Percentiles rank a stretch among this genome's conserved stretches.
Evolutionary conservation across 1,139 yeast genomes (phyloP).

Genomic region (Yamadazyma atmosphaerica): DNA sequence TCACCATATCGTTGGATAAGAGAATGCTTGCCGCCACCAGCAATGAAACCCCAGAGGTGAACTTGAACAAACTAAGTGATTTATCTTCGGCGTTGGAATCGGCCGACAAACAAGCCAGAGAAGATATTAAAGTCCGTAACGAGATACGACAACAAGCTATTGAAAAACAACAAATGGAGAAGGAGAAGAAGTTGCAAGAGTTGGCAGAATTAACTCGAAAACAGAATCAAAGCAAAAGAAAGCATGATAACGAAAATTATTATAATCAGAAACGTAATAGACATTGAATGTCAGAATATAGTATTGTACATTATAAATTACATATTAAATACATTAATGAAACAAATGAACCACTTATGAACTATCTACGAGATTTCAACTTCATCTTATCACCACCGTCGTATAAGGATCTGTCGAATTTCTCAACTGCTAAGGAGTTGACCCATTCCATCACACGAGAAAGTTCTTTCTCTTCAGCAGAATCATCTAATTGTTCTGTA

Average conservation of each 20-base stretch:
- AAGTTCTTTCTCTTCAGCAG: constrained; percentile 39
- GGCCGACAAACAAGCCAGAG: constrained; percentile 76
- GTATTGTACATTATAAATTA: constrained; percentile 2
- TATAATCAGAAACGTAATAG: constrained; percentile 8
- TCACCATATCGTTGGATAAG: constrained; percentile 78
- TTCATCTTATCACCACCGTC: constrained; percentile 53
- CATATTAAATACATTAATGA: constrained; percentile 3
- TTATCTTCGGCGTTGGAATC: constrained; percentile 70
- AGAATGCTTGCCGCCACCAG: constrained; percentile 60
- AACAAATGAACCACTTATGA: constrained; percentile 17
- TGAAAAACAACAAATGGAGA: constrained; percentile 54
- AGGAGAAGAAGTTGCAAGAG: constrained; percentile 57
- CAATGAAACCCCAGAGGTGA: constrained; percentile 34
- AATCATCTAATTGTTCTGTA: constrained; percentile 25
- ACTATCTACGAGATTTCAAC: constrained; percentile 12
- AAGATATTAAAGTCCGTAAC: constrained; percentile 63
- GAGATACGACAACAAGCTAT: constrained; percentile 56
- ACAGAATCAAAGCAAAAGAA: constrained; percentile 11
- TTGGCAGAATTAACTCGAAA: constrained; percentile 60
- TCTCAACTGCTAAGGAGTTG: constrained; percentile 55
- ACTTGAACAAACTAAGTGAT: constrained; percentile 57
- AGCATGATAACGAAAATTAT: constrained; percentile 3
- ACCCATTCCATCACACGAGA: constrained; percentile 61
- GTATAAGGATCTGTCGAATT: constrained; percentile 52
- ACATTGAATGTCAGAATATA: neutral